Evolutionary conservation across 331 rosid genomes (phyloP).

Genomic region (Saraca asoca): DNA sequence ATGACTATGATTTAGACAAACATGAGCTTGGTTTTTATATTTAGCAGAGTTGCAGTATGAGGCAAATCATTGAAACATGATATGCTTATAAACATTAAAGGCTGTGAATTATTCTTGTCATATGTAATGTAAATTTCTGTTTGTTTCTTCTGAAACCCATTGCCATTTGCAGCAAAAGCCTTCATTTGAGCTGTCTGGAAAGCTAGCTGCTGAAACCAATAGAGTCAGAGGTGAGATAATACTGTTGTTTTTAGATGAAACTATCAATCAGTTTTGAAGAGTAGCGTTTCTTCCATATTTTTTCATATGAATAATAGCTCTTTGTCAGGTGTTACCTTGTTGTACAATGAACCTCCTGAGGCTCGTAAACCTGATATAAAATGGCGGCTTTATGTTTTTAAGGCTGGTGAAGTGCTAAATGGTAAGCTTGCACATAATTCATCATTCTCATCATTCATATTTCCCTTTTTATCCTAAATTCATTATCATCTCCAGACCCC

Average conservation of each 20-base stretch:
- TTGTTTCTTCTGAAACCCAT: conserved; percentile 32
- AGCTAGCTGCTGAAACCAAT: conserved; percentile 97
- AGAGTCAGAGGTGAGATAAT: conserved; percentile 72
- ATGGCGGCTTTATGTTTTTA: conserved; percentile 98
- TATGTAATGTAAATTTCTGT: conserved; percentile 6
- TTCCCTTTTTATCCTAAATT: background rate
- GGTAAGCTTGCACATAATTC: conserved; percentile 52
- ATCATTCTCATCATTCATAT: conserved; percentile 4
- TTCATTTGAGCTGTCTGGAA: conserved; percentile 94
- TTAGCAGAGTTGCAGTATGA: conserved; percentile 21
- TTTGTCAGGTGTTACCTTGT: conserved; percentile 72
- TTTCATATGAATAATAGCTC: conserved; percentile 16
- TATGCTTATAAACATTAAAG: conserved; percentile 22
- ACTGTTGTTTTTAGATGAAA: background rate
- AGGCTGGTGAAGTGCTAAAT: conserved; percentile 88
- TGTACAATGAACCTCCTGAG: conserved; percentile 87
- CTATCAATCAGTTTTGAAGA: background rate
- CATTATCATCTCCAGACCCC: background rate
- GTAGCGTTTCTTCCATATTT: conserved; percentile 21
- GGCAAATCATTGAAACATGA: conserved; percentile 13
- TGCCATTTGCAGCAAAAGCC: conserved; percentile 73
- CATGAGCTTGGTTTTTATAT: conserved; percentile 17
- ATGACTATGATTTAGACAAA: background rate
- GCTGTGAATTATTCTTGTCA: conserved; percentile 4
- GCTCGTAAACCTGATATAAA: conserved; percentile 76